A percentile compares a stretch with the other conserved stretches of the same genome.
Evolutionary conservation across 1,284 basidiomycete species (phyloP).

Genomic region (Malassezia dermatis): DNA sequence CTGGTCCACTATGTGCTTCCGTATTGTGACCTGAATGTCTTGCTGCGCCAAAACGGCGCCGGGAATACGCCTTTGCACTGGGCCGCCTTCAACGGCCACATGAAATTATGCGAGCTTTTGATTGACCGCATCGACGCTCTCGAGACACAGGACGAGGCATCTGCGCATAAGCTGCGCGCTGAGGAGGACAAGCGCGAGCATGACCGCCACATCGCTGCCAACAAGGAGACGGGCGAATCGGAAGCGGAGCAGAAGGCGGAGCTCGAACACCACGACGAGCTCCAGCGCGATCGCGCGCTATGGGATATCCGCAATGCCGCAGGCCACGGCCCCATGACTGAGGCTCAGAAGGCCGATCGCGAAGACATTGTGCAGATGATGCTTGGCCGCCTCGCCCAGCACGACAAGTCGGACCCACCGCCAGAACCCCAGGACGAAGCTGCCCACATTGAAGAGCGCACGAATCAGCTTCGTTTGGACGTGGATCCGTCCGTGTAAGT

Average conservation of each 20-base stretch:
- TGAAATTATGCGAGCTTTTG: constrained; percentile 27
- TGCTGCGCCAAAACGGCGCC: constrained; percentile 33
- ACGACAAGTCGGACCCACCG: constrained; percentile 2
- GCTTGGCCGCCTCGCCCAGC: constrained; percentile 19
- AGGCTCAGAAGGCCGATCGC: constrained; percentile 42
- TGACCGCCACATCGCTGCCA: constrained; percentile 2
- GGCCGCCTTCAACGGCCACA: constrained; percentile 45
- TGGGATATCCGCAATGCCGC: constrained; percentile 45
- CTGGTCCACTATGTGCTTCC: constrained; percentile 27
- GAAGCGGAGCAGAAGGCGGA: constrained; percentile 11
- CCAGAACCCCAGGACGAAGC: not conserved
- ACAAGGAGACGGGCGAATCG: not conserved
- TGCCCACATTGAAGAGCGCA: not conserved
- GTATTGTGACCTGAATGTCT: constrained; percentile 12
- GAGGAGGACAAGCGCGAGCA: constrained; percentile 16
- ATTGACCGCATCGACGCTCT: constrained; percentile 31
- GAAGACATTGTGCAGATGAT: constrained; percentile 40
- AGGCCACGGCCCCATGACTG: constrained; percentile 44
- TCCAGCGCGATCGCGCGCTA: constrained; percentile 28
- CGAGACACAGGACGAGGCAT: constrained; percentile 17
- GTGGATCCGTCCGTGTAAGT: not conserved
- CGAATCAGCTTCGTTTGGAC: not conserved
- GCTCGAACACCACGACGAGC: constrained; percentile 15
- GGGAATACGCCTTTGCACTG: constrained; percentile 47
- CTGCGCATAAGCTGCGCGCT: constrained; percentile 18